Evolutionary conservation across 176 grass and related monocot species (phyloP).

Genomic region (Chloris gayana): DNA sequence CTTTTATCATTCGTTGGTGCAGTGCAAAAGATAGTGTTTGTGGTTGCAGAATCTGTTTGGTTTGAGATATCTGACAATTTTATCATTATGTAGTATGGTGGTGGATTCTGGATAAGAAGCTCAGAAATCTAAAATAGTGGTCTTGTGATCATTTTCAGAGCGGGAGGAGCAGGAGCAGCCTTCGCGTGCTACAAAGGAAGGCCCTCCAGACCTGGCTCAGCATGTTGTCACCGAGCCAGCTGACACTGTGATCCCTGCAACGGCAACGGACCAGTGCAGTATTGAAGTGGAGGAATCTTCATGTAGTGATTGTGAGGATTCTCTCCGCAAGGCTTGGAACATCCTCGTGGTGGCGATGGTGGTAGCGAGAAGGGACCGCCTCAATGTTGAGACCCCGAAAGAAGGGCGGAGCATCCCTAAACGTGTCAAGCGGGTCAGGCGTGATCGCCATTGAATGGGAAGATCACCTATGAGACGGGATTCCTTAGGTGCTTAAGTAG

Average conservation of each 20-base stretch:
- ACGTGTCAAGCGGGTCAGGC: not conserved
- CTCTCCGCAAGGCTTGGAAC: too few species aligned
- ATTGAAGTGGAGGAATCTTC: too few species aligned
- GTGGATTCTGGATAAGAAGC: not conserved
- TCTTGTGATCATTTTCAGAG: not conserved
- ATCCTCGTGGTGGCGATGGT: too few species aligned
- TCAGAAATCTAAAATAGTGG: not conserved
- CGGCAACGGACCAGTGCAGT: too few species aligned
- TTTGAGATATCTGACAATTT: not conserved
- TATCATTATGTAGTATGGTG: not conserved
- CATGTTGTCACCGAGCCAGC: not conserved
- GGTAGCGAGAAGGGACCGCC: not conserved
- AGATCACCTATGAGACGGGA: too few species aligned
- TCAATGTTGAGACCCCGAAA: not conserved
- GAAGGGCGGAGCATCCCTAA: not conserved
- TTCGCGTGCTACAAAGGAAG: not conserved
- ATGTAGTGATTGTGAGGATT: too few species aligned
- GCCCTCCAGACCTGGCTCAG: not conserved
- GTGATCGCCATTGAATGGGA: too few species aligned
- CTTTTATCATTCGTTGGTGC: constrained; percentile 26
- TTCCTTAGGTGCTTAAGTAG: too few species aligned
- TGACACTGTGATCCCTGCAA: not conserved
- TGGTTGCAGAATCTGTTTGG: not conserved
- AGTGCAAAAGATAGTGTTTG: constrained; percentile 59
- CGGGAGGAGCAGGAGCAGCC: too few species aligned